Conservation (phyloP, 2,329 filamentous ascomycete genomes). For the Alternaria angustiovoidea region DNA sequence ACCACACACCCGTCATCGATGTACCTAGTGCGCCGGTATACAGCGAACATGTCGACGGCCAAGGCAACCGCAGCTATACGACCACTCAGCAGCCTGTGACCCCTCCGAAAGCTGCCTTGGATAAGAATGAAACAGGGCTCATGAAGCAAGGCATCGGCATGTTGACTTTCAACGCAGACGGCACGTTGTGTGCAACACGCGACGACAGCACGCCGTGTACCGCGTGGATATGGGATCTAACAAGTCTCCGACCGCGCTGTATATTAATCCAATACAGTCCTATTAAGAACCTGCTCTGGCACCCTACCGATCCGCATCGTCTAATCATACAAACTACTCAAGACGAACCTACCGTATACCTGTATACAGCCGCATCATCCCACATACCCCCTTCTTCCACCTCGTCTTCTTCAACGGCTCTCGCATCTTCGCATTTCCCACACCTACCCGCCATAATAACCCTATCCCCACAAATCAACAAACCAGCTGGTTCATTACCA, state of each 20-base stretch:
- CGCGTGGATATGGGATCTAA: conserved; percentile 59
- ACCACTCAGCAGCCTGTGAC: conserved; percentile 44
- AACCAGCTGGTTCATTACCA: conserved; percentile 30
- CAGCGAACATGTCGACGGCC: conserved; percentile 46
- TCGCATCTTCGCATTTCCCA: conserved; percentile 13
- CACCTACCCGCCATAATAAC: conserved; percentile 36
- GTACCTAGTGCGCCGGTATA: conserved; percentile 46
- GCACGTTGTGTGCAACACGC: conserved; percentile 50
- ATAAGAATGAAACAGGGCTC: conserved; percentile 41
- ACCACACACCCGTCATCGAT: conserved; percentile 49
- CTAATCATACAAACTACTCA: conserved; percentile 55
- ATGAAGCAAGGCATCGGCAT: conserved; percentile 51
- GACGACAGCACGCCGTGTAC: conserved; percentile 53
- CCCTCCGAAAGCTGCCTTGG: conserved; percentile 42
- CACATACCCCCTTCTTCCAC: conserved; percentile 15
- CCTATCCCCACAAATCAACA: conserved; percentile 32
- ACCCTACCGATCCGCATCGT: conserved; percentile 46
- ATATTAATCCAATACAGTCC: conserved; percentile 57
- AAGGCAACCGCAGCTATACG: conserved; percentile 38
- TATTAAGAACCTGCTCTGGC: conserved; percentile 55
- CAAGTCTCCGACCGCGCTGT: conserved; percentile 46
- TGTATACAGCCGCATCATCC: conserved; percentile 42
- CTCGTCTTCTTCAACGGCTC: conserved; percentile 25
- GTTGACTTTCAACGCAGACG: conserved; percentile 47
- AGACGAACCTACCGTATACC: conserved; percentile 51